phyloP scores from a whole-genome alignment of 768 basidiomycete species.

The Pleurotus djamor region DNA sequence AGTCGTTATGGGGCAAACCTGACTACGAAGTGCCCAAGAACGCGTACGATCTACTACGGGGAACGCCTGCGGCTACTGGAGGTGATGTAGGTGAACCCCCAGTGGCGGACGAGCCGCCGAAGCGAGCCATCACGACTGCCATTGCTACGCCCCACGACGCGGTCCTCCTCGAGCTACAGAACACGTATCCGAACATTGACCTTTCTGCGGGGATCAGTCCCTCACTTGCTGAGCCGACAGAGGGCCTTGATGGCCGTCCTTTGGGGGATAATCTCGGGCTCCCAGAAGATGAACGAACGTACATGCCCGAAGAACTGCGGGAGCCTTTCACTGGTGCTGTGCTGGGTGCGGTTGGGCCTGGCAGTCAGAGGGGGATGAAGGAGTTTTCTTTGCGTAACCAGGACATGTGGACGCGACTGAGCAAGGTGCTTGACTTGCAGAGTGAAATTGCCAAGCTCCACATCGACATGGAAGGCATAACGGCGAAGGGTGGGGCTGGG shows the following conservation, averaged over 20 bases:
- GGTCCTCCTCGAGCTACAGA: constrained; percentile 51
- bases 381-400: constrained; percentile 31
- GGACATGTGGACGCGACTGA: constrained; percentile 66
- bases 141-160: constrained; percentile 62
- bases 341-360: constrained; percentile 31
- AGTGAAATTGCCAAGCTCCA: constrained; percentile 73
- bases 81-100: no score
- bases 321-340: constrained; percentile 50
- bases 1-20: background rate
- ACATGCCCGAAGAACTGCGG: constrained; percentile 18
- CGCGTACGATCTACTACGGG: no score
- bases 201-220: constrained; percentile 8
- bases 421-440: constrained; percentile 69
- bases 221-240: background rate
- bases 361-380: constrained; percentile 11
- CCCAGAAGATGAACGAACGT: background rate
- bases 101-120: background rate
- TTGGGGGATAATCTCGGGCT: background rate
- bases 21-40: background rate
- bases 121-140: constrained; percentile 11
- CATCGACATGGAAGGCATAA: constrained; percentile 71
- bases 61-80: no score
- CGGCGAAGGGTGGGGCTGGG: constrained; percentile 29
- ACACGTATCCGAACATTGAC: constrained; percentile 14
- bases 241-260: background rate